phyloP scores from a whole-genome alignment of 768 basidiomycete species.

The Coprinopsis cinerea region DNA sequence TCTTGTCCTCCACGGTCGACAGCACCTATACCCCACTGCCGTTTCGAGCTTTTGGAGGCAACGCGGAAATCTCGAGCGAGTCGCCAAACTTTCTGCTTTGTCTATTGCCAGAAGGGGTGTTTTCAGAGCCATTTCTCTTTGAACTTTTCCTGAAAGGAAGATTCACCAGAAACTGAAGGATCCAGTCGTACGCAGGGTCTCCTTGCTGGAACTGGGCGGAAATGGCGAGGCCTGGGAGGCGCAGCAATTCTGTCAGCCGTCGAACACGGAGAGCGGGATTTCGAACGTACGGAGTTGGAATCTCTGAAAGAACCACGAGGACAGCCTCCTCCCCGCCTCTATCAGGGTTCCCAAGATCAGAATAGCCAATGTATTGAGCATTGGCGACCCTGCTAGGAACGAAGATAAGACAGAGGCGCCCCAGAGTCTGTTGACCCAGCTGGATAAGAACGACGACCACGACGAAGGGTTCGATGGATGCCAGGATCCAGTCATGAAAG shows the following conservation, averaged over 20 bases:
- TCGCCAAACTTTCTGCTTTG: slow-evolving; percentile 37
- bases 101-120: slow-evolving; percentile 19
- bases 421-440: too few species aligned
- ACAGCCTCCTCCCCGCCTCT: slow-evolving; percentile 35
- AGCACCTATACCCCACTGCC: slow-evolving; percentile 31
- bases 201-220: slow-evolving; percentile 41
- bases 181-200: slow-evolving; percentile 46
- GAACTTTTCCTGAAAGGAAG: neutral
- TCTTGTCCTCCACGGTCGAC: neutral
- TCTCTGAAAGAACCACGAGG: slow-evolving; percentile 28
- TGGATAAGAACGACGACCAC: too few species aligned
- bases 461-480: too few species aligned
- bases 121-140: neutral
- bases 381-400: too few species aligned
- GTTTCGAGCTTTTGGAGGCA: slow-evolving; percentile 31
- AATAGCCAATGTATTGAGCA: too few species aligned
- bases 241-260: neutral
- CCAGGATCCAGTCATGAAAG: too few species aligned
- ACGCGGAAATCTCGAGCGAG: slow-evolving; percentile 35
- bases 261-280: neutral
- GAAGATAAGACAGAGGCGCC: too few species aligned
- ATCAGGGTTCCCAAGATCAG: slow-evolving; percentile 32
- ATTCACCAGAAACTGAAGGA: slow-evolving; percentile 37
- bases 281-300: slow-evolving; percentile 32
- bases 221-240: slow-evolving; percentile 39